Base-by-base conservation (phyloP, 2,329 filamentous ascomycete genomes). In the Neonectria coccinea region DNA sequence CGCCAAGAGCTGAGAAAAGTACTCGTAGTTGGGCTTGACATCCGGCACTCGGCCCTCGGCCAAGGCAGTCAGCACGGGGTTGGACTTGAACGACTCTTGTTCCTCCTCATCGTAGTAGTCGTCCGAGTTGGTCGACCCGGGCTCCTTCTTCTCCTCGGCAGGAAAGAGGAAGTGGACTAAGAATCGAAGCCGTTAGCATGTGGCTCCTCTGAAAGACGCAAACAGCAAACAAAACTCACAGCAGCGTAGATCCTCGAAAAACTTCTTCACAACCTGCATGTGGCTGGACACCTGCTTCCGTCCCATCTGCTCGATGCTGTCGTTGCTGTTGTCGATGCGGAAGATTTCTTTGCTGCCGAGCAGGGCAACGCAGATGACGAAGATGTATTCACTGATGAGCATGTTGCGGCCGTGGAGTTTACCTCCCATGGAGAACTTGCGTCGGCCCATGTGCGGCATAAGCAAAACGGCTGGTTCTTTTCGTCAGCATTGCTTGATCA, bases 281-380 rank as follows among this genome's bases (percentile, higher is more conserved):
- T 91, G 89, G 73, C 88, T 91, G 2, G 89, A 91, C 5, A 91
- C 88, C 72, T 90, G 88, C 76, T 91, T 91, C 61, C 88, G 82
- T 66, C 83, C 80, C 75, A 85, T 83, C 62, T 83, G 79, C 70
- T 80, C 79, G 54, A 80, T 80, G 67, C 79, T 80, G 58, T 81
- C 79, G 60, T 80, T 80, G 73, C 79, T 80, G 66, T 81, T 81
- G 65, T 81, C 79, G 70, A 81, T 80, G 55, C 79, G 75, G 64
- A 81, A 81, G 64, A 81, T 81, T 68, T 81, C 79, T 62, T 81
- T 81, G 76, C 78, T 80, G 10, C 79, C 79, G 3, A 81, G 74
- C 9, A 81, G 36, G 4, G 76, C 77, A 56, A 81, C 72, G 48
- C 79, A 80, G 58, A 81, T 77, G 55, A 76, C 75, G 61, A 80